Conservation (phyloP, 805 yeast species). For the Naumovozyma castellii region DNA sequence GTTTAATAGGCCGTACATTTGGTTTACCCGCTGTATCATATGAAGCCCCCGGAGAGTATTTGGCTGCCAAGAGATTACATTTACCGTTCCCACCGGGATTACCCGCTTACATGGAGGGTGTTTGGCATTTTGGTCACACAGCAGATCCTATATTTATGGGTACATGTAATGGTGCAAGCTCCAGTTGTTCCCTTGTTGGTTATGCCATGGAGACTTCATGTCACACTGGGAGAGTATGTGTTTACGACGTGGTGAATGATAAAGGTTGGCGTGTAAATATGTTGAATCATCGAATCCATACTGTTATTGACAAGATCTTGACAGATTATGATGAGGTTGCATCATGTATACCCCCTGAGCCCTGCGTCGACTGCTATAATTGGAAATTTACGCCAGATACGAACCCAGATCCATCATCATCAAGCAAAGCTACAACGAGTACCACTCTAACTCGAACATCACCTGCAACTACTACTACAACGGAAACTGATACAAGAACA, state of each 20-base stretch:
- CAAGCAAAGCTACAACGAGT: background rate
- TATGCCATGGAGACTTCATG: constrained; percentile 96
- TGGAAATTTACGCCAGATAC: constrained; percentile 73
- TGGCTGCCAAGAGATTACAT: constrained; percentile 77
- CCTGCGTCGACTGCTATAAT: constrained; percentile 82
- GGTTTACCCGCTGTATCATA: constrained; percentile 86
- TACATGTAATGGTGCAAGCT: constrained; percentile 87
- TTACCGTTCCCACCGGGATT: constrained; percentile 89
- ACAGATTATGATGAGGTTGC: constrained; percentile 69
- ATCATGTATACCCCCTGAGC: constrained; percentile 60
- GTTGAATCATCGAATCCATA: constrained; percentile 81
- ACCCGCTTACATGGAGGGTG: constrained; percentile 64
- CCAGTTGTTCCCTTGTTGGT: constrained; percentile 83
- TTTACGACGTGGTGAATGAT: constrained; percentile 83
- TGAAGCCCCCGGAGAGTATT: constrained; percentile 86
- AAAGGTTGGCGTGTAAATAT: constrained; percentile 85
- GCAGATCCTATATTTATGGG: constrained; percentile 98
- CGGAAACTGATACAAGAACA: constrained; percentile 14
- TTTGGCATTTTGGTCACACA: constrained; percentile 94
- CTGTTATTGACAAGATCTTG: constrained; percentile 77
- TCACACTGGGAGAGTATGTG: constrained; percentile 80
- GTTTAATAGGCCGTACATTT: constrained; percentile 76
- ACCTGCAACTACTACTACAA: constrained; percentile 9
- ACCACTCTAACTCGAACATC: constrained; percentile 24
- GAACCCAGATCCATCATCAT: constrained; percentile 24